Percentiles rank a stretch among this genome's conserved stretches.
phyloP scores from a whole-genome alignment of 2,329 filamentous ascomycete species.

The Talaromyces albobiverticillius region DNA sequence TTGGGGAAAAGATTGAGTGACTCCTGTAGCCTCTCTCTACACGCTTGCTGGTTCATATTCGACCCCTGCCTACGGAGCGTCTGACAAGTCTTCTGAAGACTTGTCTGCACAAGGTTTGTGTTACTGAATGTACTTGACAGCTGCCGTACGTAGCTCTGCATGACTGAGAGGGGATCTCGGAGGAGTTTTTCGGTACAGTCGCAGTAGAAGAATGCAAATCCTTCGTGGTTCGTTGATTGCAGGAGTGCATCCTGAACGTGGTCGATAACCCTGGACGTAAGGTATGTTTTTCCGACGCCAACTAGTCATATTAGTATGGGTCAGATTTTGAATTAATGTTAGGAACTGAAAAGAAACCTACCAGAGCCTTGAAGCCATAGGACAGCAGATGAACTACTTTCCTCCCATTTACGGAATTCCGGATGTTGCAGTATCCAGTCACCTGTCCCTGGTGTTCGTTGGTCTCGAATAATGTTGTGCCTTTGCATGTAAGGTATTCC shows the following conservation, averaged over 20 bases:
- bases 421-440: slow-evolving; percentile 19
- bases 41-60: slow-evolving; percentile 6
- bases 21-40: slow-evolving; percentile 2
- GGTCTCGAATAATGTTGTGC: slow-evolving; percentile 15
- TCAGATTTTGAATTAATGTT: background rate
- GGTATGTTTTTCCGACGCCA: slow-evolving; percentile 16
- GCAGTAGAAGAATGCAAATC: slow-evolving; percentile 16
- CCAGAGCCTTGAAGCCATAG: slow-evolving; percentile 23
- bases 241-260: background rate
- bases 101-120: background rate
- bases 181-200: slow-evolving; percentile 13
- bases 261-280: slow-evolving; percentile 13
- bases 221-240: background rate
- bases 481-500: slow-evolving; percentile 19
- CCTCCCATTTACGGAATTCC: slow-evolving; percentile 17
- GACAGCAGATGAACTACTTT: slow-evolving; percentile 17
- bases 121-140: slow-evolving; percentile 8
- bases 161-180: slow-evolving; percentile 5
- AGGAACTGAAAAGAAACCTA: slow-evolving; percentile 14
- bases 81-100: slow-evolving; percentile 1
- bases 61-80: background rate
- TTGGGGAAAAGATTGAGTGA: background rate
- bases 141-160: slow-evolving; percentile 13
- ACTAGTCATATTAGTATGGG: background rate
- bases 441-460: slow-evolving; percentile 18